A percentile compares a stretch with the other conserved stretches of the same genome.
phyloP scores from a whole-genome alignment of 495 filamentous ascomycete species.

The Delitschia confertaspora region DNA sequence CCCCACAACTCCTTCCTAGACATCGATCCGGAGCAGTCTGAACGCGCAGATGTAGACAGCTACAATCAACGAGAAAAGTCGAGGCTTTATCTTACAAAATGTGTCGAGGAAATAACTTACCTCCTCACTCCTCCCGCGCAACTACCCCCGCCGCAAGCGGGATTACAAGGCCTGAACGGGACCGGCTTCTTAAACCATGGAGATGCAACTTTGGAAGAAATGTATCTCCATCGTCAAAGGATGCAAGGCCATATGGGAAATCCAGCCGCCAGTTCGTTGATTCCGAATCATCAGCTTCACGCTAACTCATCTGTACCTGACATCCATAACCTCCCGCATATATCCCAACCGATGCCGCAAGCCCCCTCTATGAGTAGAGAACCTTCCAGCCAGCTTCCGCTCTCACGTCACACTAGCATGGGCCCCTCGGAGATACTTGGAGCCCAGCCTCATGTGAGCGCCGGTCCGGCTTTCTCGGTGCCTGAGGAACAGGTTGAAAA shows the following conservation, averaged over 20 bases:
- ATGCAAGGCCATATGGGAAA: conserved; percentile 19
- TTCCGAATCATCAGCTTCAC: conserved; percentile 50
- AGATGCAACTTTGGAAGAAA: conserved; percentile 34
- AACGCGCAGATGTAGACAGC: conserved; percentile 30
- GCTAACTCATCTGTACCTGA: conserved; percentile 38
- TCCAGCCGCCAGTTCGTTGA: conserved; percentile 34
- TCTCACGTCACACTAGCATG: conserved; percentile 5
- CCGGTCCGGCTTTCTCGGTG: too few relatives aligned
- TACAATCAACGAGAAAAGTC: conserved; percentile 37
- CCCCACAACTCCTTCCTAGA: conserved; percentile 40
- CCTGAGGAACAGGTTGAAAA: conserved; percentile 50
- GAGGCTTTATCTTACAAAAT: conserved; percentile 36
- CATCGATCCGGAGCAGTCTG: conserved; percentile 20
- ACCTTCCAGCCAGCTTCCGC: conserved; percentile 21
- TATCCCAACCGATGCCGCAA: conserved; percentile 20
- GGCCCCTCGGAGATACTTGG: conserved; percentile 8
- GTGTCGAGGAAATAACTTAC: conserved; percentile 41
- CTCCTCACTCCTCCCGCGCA: conserved; percentile 40
- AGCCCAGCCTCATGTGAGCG: conserved; percentile 15
- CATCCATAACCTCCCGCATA: conserved; percentile 29
- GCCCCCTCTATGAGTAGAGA: conserved; percentile 28
- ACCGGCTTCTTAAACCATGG: conserved; percentile 27
- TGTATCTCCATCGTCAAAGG: conserved; percentile 35
- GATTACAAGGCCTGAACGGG: conserved; percentile 23
- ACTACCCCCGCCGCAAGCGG: conserved; percentile 34